Evolutionary conservation across 768 basidiomycete species (phyloP), one percentile per base, ranked within the genome.

Genomic region (Hygrocybe coccinea): DNA sequence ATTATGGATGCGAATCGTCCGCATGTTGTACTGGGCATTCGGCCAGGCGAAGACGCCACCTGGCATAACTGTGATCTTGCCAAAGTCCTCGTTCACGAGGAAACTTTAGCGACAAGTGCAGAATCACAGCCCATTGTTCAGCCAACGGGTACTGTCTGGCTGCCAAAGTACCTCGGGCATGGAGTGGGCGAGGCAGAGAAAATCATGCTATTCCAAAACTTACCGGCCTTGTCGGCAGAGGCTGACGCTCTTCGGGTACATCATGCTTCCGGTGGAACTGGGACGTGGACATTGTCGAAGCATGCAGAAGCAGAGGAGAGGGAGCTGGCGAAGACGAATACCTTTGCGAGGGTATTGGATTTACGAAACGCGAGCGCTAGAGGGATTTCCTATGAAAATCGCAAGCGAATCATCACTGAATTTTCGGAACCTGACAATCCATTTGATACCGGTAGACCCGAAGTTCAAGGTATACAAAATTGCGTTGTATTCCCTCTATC

Each of bases 381-480:
- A 29, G 92, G 91, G n/a, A 84, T 97, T 58, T 83, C 89, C 50
- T 90, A 80, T 63, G 91, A 93, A 71, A 97, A 97, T 68, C 77
- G 89, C 56, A 76, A 83, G 65, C 78, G 92, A 58, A 87, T 94
- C 58, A 76, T 97, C 25, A 71, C 72, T 12, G 84, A 81, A 25
- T 97, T 98, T 72, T 95, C 94, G 1, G 74, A 78, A 6, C 77
- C 80, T 0, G 77, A 76, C 50, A 86, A 81, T 59, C 79, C 79
- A 21, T 82, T 79, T 56, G 89, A 95, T 68, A 76, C 93, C 0
- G 95, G 94, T 39, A 76, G 88, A 39, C 79, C 90, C 1, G 91
- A 93, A 65, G 94, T 97, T 0, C 95, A 97, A 79, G 92, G 95
- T 92, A 65, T 57, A 82, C 62, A 38, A n/a, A 66, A 17, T 44